Conservation (phyloP, 352 stramenopile genomes). For the Blastocystis sp. region DNA sequence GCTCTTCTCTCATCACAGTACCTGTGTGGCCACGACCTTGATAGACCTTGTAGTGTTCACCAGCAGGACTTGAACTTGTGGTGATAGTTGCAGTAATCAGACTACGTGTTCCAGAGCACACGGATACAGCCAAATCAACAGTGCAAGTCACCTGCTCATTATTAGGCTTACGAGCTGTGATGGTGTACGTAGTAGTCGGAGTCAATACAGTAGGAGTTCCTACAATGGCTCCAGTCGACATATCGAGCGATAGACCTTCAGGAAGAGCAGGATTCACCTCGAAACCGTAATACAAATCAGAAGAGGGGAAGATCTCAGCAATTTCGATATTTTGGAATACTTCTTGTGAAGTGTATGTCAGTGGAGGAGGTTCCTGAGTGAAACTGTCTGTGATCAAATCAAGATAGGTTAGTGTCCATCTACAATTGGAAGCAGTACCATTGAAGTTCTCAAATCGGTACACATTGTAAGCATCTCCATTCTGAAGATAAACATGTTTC, state of each 20-base stretch:
- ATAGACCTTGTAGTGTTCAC: background rate
- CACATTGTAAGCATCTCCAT: background rate
- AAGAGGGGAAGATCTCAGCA: slow-evolving; percentile 28
- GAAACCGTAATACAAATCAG: slow-evolving; percentile 8
- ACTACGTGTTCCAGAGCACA: background rate
- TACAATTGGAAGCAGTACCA: background rate
- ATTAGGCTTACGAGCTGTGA: slow-evolving; percentile 20
- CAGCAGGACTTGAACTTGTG: background rate
- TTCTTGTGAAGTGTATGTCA: background rate
- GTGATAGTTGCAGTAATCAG: slow-evolving; percentile 32
- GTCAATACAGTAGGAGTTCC: background rate
- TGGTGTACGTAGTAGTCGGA: background rate
- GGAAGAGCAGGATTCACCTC: slow-evolving; percentile 3
- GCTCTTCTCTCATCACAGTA: background rate
- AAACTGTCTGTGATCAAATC: background rate
- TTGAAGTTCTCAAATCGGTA: background rate
- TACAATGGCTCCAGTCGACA: slow-evolving; percentile 9
- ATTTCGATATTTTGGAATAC: slow-evolving; percentile 30
- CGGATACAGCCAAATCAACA: background rate
- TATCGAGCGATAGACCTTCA: background rate
- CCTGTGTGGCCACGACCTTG: background rate
- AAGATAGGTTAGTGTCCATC: background rate
- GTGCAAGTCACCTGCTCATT: background rate
- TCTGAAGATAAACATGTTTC: slow-evolving; percentile 14
- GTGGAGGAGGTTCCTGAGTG: background rate